Base-by-base conservation (phyloP, 192 early-diverging fungal genomes). In the Globomyces pollinis-pini region DNA sequence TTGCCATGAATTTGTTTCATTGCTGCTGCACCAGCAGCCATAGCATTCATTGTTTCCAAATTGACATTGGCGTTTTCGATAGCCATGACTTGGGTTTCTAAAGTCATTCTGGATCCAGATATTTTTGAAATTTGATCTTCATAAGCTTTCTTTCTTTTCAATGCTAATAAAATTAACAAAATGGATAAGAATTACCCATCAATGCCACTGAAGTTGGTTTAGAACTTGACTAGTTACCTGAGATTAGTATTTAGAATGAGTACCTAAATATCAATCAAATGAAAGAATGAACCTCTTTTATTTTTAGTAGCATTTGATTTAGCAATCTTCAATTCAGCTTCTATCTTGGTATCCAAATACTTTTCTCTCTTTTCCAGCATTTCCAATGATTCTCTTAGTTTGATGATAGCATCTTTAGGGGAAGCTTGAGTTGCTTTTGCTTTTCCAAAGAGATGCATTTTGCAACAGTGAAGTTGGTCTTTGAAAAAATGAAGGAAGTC, bases 11-110 rank as follows among this genome's bases (percentile, higher is more conserved):
- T 94, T 26, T 64, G 60, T 71, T 93, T 94, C 91, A 99, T 90
- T 21, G 94, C 94, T 33, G 88, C 84, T 18, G 91, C 88, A 63
- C 89, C 96, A 26, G 81, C 79, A 64, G 86, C 77, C 93, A 99
- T 92, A 6, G 94, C 91, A 63, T 90, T 86, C 84, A 99, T 92
- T 0, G 89, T 89, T 64, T 95, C 91, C 38, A 94, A 60, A 68
- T 99, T 96, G 47, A 97, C 85, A 66, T 95, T 97, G 39, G 94
- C 91, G 49, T 81, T 89, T 65, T 99, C 96, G 53, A 99, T 95
- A 3, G 91, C 84, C 88, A 93, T 91, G 26, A 87, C 86, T 69
- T 97, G 96, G 12, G 86, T 83, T 59, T 99, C 96, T 41, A 99
- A 83, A 36, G 91, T 93, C 84, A 94, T 78, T 24, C 88, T 78